These are phyloP conservation scores for Cephalotrichum gorgonifer DNA, from an alignment of 2,329 filamentous ascomycete genomes.

Conservation along the genomic window DNA sequence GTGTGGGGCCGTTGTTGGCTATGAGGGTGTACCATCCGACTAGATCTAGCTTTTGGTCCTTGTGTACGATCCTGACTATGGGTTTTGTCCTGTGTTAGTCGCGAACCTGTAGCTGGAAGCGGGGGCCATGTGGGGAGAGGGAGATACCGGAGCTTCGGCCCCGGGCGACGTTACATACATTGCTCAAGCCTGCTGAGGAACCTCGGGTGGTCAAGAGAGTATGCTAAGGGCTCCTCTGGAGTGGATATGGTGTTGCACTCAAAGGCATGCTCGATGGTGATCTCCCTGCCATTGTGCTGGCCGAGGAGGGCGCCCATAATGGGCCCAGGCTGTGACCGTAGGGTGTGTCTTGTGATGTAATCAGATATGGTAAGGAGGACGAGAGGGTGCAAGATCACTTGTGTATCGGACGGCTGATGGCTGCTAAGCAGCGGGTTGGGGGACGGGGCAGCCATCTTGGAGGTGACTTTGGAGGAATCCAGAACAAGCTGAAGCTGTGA, in stretches of 20 bases:
- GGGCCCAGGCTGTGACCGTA: slow-evolving; percentile 64
- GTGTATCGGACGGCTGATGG: slow-evolving; percentile 62
- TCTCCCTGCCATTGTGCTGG: slow-evolving; percentile 79
- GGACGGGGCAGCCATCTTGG: background rate
- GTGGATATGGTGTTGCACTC: slow-evolving; percentile 55
- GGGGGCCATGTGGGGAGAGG: no score
- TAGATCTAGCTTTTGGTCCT: slow-evolving; percentile 69
- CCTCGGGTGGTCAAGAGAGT: slow-evolving; percentile 57
- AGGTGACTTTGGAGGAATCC: slow-evolving; percentile 5
- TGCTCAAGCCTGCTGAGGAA: slow-evolving; percentile 73
- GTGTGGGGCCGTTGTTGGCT: slow-evolving; percentile 60
- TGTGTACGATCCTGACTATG: slow-evolving; percentile 80
- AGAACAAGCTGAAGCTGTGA: background rate
- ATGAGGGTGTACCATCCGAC: slow-evolving; percentile 89
- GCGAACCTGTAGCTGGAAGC: background rate
- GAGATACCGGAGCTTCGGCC: background rate
- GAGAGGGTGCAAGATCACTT: slow-evolving; percentile 80
- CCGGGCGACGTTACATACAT: slow-evolving; percentile 44
- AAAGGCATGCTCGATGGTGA: slow-evolving; percentile 89
- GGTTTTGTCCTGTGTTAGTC: background rate
- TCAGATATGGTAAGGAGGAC: slow-evolving; percentile 95
- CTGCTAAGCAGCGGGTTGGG: slow-evolving; percentile 48
- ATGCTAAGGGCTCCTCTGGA: slow-evolving; percentile 39
- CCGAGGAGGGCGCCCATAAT: slow-evolving; percentile 83
- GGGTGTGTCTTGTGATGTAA: slow-evolving; percentile 83